Evolutionary conservation across 257 asterid genomes (phyloP).

Genomic region (Ilex aquifolium): DNA sequence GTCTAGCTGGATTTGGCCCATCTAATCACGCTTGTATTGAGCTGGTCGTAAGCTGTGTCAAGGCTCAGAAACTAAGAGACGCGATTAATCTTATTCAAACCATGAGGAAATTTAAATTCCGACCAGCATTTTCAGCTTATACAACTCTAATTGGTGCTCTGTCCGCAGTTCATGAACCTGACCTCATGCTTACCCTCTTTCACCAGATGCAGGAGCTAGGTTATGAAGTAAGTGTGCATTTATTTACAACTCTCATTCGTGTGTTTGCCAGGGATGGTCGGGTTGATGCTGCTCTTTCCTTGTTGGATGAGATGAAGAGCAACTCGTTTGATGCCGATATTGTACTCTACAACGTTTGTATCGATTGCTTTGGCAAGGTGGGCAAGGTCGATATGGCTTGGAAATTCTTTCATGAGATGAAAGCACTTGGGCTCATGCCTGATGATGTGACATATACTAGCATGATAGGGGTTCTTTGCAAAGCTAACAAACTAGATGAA

Average conservation of each 20-base stretch:
- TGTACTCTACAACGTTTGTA: slow-evolving; percentile 89
- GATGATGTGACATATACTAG: slow-evolving; percentile 91
- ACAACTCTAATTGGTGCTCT: slow-evolving; percentile 88
- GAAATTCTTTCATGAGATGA: slow-evolving; percentile 93
- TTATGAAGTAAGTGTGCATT: slow-evolving; percentile 78
- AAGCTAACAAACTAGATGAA: slow-evolving; percentile 53
- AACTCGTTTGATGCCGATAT: slow-evolving; percentile 68
- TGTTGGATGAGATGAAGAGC: slow-evolving; percentile 85
- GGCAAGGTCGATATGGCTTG: slow-evolving; percentile 94
- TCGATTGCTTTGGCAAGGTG: slow-evolving; percentile 84
- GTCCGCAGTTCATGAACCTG: slow-evolving; percentile 48
- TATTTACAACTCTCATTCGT: slow-evolving; percentile 78
- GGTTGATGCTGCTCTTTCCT: slow-evolving; percentile 80
- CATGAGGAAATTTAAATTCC: slow-evolving; percentile 73
- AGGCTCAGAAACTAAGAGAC: slow-evolving; percentile 44
- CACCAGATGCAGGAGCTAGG: slow-evolving; percentile 89
- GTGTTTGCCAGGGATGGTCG: slow-evolving; percentile 79
- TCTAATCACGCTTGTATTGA: slow-evolving; percentile 53
- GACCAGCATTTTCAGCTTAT: slow-evolving; percentile 92
- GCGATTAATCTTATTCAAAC: slow-evolving; percentile 71
- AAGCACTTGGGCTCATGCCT: slow-evolving; percentile 54
- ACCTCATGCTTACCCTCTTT: slow-evolving; percentile 77
- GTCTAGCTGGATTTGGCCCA: slow-evolving; percentile 74
- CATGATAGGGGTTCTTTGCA: slow-evolving; percentile 90
- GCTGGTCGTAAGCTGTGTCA: slow-evolving; percentile 51